phyloP scores from a whole-genome alignment of 2,329 filamentous ascomycete genomes.

The Biscogniauxia mediterranea region DNA sequence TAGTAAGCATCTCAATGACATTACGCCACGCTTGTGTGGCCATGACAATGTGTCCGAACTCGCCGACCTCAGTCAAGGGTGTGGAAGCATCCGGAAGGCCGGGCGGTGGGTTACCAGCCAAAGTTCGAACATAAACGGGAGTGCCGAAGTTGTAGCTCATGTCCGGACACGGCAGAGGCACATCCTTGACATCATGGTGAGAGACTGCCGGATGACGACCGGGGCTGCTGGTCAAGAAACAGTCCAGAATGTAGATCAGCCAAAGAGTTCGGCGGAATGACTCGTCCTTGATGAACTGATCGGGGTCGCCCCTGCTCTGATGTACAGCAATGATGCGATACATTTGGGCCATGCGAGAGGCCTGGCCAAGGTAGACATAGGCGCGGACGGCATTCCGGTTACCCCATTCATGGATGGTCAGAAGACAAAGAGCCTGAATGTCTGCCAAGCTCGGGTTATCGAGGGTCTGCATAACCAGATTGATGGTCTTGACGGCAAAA shows the following conservation, averaged over 20 bases:
- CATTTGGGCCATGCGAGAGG: constrained; percentile 64
- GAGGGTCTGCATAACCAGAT: constrained; percentile 55
- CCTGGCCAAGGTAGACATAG: constrained; percentile 62
- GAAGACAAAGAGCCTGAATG: constrained; percentile 59
- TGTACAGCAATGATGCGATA: constrained; percentile 58
- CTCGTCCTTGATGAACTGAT: constrained; percentile 60
- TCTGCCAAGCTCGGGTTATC: constrained; percentile 60
- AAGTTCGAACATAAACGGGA: constrained; percentile 56
- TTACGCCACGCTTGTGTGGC: constrained; percentile 62
- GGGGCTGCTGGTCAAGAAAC: constrained; percentile 60
- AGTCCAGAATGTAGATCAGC: constrained; percentile 63
- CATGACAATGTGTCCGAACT: constrained; percentile 61
- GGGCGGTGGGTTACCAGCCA: constrained; percentile 41
- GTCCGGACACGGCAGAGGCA: constrained; percentile 58
- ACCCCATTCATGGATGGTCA: constrained; percentile 64
- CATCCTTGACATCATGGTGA: constrained; percentile 52
- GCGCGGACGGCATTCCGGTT: constrained; percentile 60
- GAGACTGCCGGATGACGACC: constrained; percentile 58
- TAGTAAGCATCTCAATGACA: constrained; percentile 60
- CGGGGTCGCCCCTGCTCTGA: constrained; percentile 49
- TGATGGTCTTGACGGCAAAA: constrained; percentile 57
- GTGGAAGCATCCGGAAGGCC: constrained; percentile 38
- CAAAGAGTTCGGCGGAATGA: constrained; percentile 60
- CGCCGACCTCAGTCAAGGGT: constrained; percentile 52
- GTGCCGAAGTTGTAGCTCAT: constrained; percentile 64